Conservation (phyloP, 768 basidiomycete genomes). For the Clitopilus hobsonii region DNA sequence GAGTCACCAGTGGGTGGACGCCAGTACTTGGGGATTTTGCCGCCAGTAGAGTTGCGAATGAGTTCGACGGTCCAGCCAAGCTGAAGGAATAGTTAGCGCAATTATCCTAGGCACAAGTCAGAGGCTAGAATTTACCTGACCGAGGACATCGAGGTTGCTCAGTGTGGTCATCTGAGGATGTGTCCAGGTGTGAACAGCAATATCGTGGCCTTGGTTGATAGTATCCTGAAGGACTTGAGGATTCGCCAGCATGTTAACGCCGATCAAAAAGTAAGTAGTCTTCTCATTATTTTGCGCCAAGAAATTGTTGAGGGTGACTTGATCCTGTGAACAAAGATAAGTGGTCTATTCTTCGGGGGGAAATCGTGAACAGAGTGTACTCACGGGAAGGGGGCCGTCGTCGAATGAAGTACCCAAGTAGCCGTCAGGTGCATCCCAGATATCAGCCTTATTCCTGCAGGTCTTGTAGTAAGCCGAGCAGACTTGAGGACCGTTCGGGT, state of each 20-base stretch:
- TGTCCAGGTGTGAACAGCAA: slow-evolving; percentile 61
- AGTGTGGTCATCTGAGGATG: slow-evolving; percentile 82
- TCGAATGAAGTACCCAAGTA: slow-evolving; percentile 68
- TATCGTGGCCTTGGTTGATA: slow-evolving; percentile 40
- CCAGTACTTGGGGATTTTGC: slow-evolving; percentile 70
- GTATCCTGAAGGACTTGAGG: slow-evolving; percentile 51
- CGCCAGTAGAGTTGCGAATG: slow-evolving; percentile 77
- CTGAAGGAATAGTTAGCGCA: slow-evolving; percentile 19
- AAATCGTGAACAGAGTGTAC: slow-evolving; percentile 8
- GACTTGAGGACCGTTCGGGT: slow-evolving; percentile 44
- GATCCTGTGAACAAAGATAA: slow-evolving; percentile 28
- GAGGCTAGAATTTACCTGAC: slow-evolving; percentile 38
- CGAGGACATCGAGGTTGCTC: slow-evolving; percentile 63
- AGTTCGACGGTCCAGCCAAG: slow-evolving; percentile 80
- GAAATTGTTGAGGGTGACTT: slow-evolving; percentile 56
- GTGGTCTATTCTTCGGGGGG: too few species aligned
- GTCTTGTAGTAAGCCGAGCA: slow-evolving; percentile 72
- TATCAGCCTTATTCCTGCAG: slow-evolving; percentile 54
- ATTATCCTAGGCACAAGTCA: not conserved
- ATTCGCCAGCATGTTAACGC: slow-evolving; percentile 63
- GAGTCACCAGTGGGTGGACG: slow-evolving; percentile 85
- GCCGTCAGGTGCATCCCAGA: slow-evolving; percentile 76
- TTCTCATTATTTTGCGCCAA: slow-evolving; percentile 56
- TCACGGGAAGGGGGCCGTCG: slow-evolving; percentile 64
- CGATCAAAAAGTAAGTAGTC: slow-evolving; percentile 92